phyloP scores from a whole-genome alignment of 306 rosid genomes.

The Pachyrhizus erosus region DNA sequence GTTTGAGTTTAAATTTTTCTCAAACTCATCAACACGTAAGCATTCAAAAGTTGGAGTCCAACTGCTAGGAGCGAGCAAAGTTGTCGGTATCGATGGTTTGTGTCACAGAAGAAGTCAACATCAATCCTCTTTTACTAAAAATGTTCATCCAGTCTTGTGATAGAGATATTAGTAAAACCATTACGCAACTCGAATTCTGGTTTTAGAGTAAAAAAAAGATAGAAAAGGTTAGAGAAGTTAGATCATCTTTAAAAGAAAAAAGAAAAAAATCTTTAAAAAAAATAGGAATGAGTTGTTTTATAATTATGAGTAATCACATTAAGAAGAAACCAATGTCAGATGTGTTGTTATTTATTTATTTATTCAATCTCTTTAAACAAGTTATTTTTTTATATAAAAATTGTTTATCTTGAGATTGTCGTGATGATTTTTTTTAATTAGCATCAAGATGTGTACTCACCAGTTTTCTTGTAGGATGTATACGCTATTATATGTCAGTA shows the following conservation, averaged over 20 bases:
- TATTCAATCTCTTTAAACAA: background rate
- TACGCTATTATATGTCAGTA: background rate
- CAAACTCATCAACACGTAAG: too few relatives aligned
- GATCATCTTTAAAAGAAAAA: too few relatives aligned
- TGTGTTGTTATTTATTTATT: background rate
- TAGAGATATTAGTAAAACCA: conserved; percentile 83
- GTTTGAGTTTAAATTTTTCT: too few relatives aligned
- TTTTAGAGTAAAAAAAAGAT: conserved; percentile 65
- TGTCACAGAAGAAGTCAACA: conserved; percentile 61
- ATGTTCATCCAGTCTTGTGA: conserved; percentile 62
- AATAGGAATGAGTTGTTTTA: background rate
- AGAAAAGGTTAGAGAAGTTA: conserved; percentile 49
- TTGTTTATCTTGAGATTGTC: conserved; percentile 16
- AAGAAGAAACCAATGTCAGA: background rate
- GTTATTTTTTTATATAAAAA: background rate
- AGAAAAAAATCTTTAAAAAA: background rate
- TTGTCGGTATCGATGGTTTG: too few relatives aligned
- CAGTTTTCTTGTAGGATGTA: background rate
- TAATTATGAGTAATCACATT: background rate
- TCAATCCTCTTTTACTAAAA: conserved; percentile 63
- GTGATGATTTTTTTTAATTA: background rate
- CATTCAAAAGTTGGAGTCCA: too few relatives aligned
- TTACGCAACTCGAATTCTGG: conserved; percentile 93
- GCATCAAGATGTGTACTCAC: background rate
- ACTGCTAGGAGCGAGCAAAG: too few relatives aligned